These are phyloP conservation scores for Oidiodendron maius DNA, from an alignment of 495 filamentous ascomycete genomes.

Conservation along the genomic window DNA sequence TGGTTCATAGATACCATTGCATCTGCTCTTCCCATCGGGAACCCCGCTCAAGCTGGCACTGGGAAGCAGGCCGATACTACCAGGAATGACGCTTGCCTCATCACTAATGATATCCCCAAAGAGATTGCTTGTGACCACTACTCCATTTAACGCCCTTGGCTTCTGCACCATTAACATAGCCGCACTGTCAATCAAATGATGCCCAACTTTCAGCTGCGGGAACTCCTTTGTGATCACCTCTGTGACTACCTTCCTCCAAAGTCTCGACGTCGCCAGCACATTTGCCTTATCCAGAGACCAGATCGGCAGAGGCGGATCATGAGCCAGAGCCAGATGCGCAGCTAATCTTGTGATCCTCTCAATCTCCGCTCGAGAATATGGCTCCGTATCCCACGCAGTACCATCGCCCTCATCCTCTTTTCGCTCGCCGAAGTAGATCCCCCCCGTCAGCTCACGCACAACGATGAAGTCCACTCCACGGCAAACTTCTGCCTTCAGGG, in stretches of 20 bases:
- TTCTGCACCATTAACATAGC: constrained; percentile 98
- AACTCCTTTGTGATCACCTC: constrained; percentile 84
- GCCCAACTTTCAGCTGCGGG: constrained; percentile 74
- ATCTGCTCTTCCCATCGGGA: constrained; percentile 68
- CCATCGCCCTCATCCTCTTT: constrained; percentile 80
- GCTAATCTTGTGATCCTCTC: constrained; percentile 84
- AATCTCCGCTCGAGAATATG: constrained; percentile 82
- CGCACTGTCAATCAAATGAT: constrained; percentile 92
- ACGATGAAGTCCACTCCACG: constrained; percentile 89
- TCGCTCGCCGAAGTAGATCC: constrained; percentile 95
- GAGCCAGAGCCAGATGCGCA: constrained; percentile 72
- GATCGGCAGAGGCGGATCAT: constrained; percentile 74
- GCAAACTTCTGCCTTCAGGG: constrained; percentile 82
- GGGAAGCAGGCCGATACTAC: constrained; percentile 82
- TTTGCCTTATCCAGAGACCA: constrained; percentile 97
- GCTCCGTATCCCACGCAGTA: constrained; percentile 80
- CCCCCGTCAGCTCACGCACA: constrained; percentile 89
- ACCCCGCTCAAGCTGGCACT: constrained; percentile 83
- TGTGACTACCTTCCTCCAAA: constrained; percentile 85
- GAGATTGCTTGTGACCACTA: constrained; percentile 89
- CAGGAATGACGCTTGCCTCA: constrained; percentile 94
- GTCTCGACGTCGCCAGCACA: constrained; percentile 80
- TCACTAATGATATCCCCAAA: constrained; percentile 97
- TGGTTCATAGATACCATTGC: constrained; percentile 93
- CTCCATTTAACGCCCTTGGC: constrained; percentile 82